Conservation (phyloP, 2,329 filamentous ascomycete species). For the Cercospora zeina region DNA sequence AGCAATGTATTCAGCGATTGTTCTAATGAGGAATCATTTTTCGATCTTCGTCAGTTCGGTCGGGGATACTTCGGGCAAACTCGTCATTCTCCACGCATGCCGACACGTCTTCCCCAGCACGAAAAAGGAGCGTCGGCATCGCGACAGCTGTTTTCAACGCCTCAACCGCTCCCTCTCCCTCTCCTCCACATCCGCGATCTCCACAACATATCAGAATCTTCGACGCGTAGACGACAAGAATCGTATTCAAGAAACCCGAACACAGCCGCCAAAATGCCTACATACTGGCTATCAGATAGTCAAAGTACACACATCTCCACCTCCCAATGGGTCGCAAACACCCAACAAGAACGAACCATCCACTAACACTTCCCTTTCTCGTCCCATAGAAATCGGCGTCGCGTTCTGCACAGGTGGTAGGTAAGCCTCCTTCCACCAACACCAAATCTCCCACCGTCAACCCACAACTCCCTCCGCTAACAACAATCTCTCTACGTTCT, state of each 20-base stretch:
- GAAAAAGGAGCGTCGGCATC: conserved; percentile 7
- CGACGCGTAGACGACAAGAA: neutral
- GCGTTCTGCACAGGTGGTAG: conserved; percentile 96
- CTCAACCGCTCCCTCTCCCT: neutral
- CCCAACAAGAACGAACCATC: neutral
- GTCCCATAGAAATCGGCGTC: conserved; percentile 80
- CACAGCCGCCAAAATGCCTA: conserved; percentile 62
- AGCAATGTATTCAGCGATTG: too few species aligned
- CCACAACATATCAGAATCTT: neutral
- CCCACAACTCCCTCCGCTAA: conserved; percentile 19
- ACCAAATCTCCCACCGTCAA: neutral
- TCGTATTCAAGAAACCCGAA: neutral
- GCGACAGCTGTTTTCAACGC: conserved; percentile 1
- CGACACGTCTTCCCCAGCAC: conserved; percentile 10
- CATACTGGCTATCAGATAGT: conserved; percentile 94
- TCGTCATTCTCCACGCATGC: neutral
- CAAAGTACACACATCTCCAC: conserved; percentile 68
- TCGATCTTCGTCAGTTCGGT: too few species aligned
- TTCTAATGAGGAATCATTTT: too few species aligned
- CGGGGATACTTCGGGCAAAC: neutral
- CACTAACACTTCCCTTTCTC: neutral
- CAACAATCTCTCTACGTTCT: conserved; percentile 21
- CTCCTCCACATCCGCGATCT: neutral
- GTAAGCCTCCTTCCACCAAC: conserved; percentile 46
- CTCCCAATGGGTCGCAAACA: neutral